A percentile compares a stretch with the other conserved stretches of the same genome.
Evolutionary conservation across 768 basidiomycete genomes (phyloP).

Genomic region (Tricholoma furcatifolium): DNA sequence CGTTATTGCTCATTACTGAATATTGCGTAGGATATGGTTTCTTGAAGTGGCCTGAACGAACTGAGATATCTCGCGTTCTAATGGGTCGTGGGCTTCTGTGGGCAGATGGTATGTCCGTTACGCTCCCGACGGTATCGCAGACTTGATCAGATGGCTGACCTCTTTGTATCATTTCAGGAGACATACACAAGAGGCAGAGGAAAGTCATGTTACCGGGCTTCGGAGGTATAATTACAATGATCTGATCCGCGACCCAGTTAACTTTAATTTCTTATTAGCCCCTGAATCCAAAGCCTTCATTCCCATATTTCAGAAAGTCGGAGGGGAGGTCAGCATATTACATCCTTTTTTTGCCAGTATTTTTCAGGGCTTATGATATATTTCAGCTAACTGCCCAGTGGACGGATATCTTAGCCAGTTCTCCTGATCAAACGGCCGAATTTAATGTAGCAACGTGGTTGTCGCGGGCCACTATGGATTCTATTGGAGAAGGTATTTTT

Average conservation of each 20-base stretch:
- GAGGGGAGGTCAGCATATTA: slow-evolving; percentile 36
- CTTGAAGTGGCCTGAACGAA: slow-evolving; percentile 49
- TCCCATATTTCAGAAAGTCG: slow-evolving; percentile 43
- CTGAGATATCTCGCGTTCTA: slow-evolving; percentile 46
- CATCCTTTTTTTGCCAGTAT: neutral
- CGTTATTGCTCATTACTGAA: neutral
- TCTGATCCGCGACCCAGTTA: neutral
- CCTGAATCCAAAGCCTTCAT: slow-evolving; percentile 52
- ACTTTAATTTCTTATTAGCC: slow-evolving; percentile 17
- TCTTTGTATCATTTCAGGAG: slow-evolving; percentile 20
- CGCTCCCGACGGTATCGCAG: neutral
- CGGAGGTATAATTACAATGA: slow-evolving; percentile 33
- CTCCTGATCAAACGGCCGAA: slow-evolving; percentile 35
- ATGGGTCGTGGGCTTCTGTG: slow-evolving; percentile 54
- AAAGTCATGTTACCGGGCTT: slow-evolving; percentile 57
- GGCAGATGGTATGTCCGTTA: slow-evolving; percentile 46
- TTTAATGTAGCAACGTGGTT: slow-evolving; percentile 52
- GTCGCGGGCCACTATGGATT: slow-evolving; percentile 48
- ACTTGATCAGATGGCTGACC: neutral
- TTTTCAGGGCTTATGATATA: neutral
- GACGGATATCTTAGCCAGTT: slow-evolving; percentile 48
- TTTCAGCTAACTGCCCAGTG: slow-evolving; percentile 47
- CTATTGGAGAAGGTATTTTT: slow-evolving; percentile 45
- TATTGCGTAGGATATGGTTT: slow-evolving; percentile 45
- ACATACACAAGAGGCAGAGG: slow-evolving; percentile 53